Evolutionary conservation across 2,329 filamentous ascomycete genomes (phyloP), one percentile per base, ranked within the genome.

Genomic region (Cryphonectria nitschkei): DNA sequence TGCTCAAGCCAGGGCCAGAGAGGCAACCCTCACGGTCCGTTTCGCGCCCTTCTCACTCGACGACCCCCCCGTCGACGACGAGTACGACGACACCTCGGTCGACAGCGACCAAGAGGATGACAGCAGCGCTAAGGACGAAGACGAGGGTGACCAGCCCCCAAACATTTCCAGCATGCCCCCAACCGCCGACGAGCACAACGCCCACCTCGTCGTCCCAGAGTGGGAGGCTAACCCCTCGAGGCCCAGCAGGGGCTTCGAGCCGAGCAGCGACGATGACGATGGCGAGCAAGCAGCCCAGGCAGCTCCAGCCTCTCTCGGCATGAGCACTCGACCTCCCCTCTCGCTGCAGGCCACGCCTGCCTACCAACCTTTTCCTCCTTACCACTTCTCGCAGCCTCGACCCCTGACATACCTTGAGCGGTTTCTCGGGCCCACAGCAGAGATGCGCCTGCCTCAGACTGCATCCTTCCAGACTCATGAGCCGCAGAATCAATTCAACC

Each of bases 11-110:
- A 34, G 19, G 5, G 32, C 32, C 34, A 61, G 32, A 37, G 58
- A 61, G 29, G 32, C 34, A n/a, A 39, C 39, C 34, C 58, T 61
- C 11, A 61, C 58, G 16, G 58, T 61, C 16, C 58, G 58, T 22
- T 61, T 61, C 34, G 58, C 58, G 58, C 58, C 58, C 34, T 61
- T 61, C 32, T 61, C 58, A 19, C 58, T 61, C 22, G 58, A 61
- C 19, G 11, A 61, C 32, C 58, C 58, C 13, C 58, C 58, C 2
- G 58, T 61, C 32, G 58, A 61, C 58, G 32, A 37, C 22, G 58
- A 61, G 8, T 8, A 34, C 58, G 16, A n/a, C 58, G 32, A 37
- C 14, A 2, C 26, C 32, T 61, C 58, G 9, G 32, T 6, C 19
- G 32, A n/a, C 32, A 26, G 34, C 34, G 34, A 26, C 32, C 3